Percentiles rank a stretch among this genome's conserved stretches.
Conservation (phyloP, 306 rosid species). For the Lupinus albus region DNA sequence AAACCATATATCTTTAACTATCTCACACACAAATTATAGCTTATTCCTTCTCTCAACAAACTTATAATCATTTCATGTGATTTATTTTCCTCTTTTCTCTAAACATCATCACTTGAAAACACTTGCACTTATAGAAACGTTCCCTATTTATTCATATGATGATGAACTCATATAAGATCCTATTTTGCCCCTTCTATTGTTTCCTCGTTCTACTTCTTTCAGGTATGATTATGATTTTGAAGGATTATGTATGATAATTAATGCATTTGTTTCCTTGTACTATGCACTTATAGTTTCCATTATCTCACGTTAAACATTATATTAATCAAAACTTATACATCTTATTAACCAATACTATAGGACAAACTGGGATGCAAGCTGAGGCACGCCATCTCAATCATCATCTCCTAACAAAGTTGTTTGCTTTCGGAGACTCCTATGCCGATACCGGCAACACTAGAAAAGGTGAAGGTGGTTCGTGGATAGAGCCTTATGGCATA, state of each 20-base stretch:
- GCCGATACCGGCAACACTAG: conserved; percentile 27
- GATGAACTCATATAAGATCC: neutral
- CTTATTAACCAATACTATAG: conserved; percentile 3
- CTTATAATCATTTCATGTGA: no score
- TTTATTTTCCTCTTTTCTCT: neutral
- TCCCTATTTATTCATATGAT: neutral
- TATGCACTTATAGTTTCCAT: neutral
- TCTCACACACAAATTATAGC: neutral
- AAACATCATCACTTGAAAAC: neutral
- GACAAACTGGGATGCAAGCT: conserved; percentile 13
- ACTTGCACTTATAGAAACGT: neutral
- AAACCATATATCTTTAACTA: neutral
- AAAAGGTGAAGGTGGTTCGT: neutral
- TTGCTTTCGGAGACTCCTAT: conserved; percentile 40
- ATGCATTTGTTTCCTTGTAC: neutral
- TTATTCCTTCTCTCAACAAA: neutral
- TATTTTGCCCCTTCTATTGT: neutral
- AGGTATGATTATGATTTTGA: conserved; percentile 11
- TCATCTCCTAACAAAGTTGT: conserved; percentile 15
- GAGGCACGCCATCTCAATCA: conserved; percentile 23
- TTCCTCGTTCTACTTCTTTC: conserved; percentile 1
- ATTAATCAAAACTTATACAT: neutral
- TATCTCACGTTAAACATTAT: no score
- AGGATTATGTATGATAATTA: no score
- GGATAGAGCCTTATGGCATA: conserved; percentile 23